These are phyloP conservation scores for Ganoderma lingzhi DNA, from an alignment of 1,284 basidiomycete genomes.

Conservation along the genomic window DNA sequence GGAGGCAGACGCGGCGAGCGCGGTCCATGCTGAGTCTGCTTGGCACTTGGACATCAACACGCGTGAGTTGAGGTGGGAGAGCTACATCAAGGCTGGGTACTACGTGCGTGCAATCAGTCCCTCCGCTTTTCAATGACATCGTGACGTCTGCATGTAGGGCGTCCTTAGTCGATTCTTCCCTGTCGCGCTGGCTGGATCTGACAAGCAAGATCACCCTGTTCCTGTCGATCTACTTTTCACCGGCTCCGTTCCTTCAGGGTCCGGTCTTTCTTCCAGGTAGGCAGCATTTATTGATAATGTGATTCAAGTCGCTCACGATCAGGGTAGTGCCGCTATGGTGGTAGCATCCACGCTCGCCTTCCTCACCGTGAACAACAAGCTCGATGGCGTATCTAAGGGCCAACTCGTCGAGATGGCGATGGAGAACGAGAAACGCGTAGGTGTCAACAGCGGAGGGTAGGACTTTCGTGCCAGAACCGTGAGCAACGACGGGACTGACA, in stretches of 20 bases:
- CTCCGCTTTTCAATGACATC: slow-evolving; percentile 1
- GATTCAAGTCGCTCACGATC: neutral
- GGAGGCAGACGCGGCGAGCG: slow-evolving; percentile 43
- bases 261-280: slow-evolving; percentile 72
- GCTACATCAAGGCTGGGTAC: slow-evolving; percentile 87
- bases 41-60: slow-evolving; percentile 83
- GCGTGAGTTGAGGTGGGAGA: slow-evolving; percentile 80
- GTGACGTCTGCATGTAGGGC: slow-evolving; percentile 55
- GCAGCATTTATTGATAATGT: slow-evolving; percentile 33
- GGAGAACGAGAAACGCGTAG: slow-evolving; percentile 85
- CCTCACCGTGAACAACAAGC: slow-evolving; percentile 76
- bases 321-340: slow-evolving; percentile 79
- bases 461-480: slow-evolving; percentile 31
- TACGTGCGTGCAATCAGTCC: slow-evolving; percentile 56
- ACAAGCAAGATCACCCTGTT: slow-evolving; percentile 47
- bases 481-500: neutral
- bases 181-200: slow-evolving; percentile 17
- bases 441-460: slow-evolving; percentile 82
- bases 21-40: slow-evolving; percentile 51
- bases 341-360: slow-evolving; percentile 85
- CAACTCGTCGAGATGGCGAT: slow-evolving; percentile 81
- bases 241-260: slow-evolving; percentile 84
- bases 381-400: slow-evolving; percentile 67
- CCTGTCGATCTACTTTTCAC: slow-evolving; percentile 76
- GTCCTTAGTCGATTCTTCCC: slow-evolving; percentile 74